Evolutionary conservation across 2,329 filamentous ascomycete species (phyloP), one percentile per base, ranked within the genome.

Genomic region (Alternaria brassicae): DNA sequence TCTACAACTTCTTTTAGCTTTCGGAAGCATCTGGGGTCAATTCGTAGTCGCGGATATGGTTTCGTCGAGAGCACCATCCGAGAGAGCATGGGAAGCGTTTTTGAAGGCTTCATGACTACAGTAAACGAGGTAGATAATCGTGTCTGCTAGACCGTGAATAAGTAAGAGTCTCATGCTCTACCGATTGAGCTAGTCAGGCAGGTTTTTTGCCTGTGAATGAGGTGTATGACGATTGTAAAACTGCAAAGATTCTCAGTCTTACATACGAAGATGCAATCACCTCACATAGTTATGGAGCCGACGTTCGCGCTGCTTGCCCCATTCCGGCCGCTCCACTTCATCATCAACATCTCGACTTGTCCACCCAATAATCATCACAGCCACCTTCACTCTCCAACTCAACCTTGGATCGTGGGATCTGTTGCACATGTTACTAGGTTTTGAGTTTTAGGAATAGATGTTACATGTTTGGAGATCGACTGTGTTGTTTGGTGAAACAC

Each of bases 401-500:
- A 40, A 32, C 45, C 32, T 50, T 39, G 27, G 28, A 49, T 45
- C 21, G 23, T 19, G 28, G 27, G 13, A n/a, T 13, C 37, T 30
- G 52, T 54, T 34, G 50, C 58, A 47, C 48, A 25, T 45, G 17
- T 7, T 17, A 32, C 58, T 27, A 48, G 37, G 58, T 32, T 37
- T 42, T 32, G 30, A 19, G 37, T 41, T 53, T 53, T 23, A 48
- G 48, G 53, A 53, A 53, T 57, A 47, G 39, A 54, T 62, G 58
- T 25, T 34, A 36, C 9, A 51, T 65, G 67, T 69, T 69, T 69
- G 63, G 56, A 63, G 61, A 67, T 67, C 58, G 59, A 36, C 52
- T 44, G 47, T 56, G 54, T 61, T 56, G 64, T 65, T 66, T 67
- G 55, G 62, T 70, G 67, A 70, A 70, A 70, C 67, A 50, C 66